phyloP scores from a whole-genome alignment of 768 basidiomycete genomes.

The Tylopilus sp. region DNA sequence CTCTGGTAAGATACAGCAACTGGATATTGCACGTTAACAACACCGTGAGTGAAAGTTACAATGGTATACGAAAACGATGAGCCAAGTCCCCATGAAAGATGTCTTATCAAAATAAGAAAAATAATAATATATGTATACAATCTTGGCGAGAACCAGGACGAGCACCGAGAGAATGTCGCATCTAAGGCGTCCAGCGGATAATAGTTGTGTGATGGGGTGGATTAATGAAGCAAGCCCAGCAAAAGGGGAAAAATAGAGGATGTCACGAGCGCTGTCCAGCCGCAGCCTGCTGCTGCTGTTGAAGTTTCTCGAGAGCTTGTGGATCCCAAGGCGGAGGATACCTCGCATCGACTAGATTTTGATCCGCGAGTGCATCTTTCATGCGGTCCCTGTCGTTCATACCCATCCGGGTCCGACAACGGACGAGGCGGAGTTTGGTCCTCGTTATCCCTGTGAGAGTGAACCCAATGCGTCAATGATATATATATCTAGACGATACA shows the following conservation, averaged over 20 bases:
- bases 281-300: slow-evolving; percentile 26
- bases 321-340: slow-evolving; percentile 71
- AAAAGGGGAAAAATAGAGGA: too few species aligned
- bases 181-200: slow-evolving; percentile 2
- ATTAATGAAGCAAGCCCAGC: too few species aligned
- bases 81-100: slow-evolving; percentile 7
- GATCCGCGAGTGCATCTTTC: slow-evolving; percentile 73
- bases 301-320: slow-evolving; percentile 33
- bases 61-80: slow-evolving; percentile 13
- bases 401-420: slow-evolving; percentile 71
- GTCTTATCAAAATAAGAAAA: not conserved
- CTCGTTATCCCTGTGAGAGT: slow-evolving; percentile 78
- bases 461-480: too few species aligned
- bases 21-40: slow-evolving; percentile 18
- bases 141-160: not conserved
- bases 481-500: not conserved
- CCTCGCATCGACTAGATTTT: slow-evolving; percentile 72
- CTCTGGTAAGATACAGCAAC: slow-evolving; percentile 19
- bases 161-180: not conserved
- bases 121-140: not conserved
- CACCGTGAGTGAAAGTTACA: slow-evolving; percentile 4
- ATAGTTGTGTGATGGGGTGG: too few species aligned
- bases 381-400: slow-evolving; percentile 74
- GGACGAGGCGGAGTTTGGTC: slow-evolving; percentile 77
- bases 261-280: slow-evolving; percentile 9